Conservation (phyloP, 2,329 filamentous ascomycete species). For the Pseudocercospora eumusae region DNA sequence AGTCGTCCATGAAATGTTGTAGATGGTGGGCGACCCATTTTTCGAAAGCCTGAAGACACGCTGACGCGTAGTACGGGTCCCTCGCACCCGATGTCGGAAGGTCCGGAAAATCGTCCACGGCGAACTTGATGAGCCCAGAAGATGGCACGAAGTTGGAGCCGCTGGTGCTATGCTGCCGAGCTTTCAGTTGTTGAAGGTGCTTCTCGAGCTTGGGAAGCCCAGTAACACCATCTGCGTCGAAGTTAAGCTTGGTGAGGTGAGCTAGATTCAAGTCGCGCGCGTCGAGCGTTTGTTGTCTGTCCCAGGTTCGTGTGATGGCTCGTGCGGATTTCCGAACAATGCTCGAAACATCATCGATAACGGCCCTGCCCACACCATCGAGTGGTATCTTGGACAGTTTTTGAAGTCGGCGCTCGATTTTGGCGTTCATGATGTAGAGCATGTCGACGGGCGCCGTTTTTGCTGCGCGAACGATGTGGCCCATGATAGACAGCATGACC, state of each 20-base stretch:
- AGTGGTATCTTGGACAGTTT: conserved; percentile 23
- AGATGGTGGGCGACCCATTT: conserved; percentile 12
- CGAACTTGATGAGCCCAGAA: conserved; percentile 11
- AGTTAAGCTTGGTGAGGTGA: conserved; percentile 4
- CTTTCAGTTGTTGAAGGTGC: neutral
- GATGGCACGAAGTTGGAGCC: neutral
- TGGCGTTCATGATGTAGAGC: conserved; percentile 30
- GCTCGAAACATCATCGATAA: neutral
- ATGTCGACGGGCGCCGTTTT: conserved; percentile 14
- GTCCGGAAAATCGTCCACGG: conserved; percentile 17
- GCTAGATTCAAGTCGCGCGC: conserved; percentile 17
- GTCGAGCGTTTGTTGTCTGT: conserved; percentile 5
- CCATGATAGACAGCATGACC: conserved; percentile 53
- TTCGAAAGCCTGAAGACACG: conserved; percentile 17
- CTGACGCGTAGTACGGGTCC: conserved; percentile 1
- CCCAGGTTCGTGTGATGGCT: neutral
- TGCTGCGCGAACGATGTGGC: conserved; percentile 46
- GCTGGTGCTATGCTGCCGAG: neutral
- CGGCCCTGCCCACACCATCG: neutral
- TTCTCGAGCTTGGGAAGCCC: neutral
- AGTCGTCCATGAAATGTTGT: neutral
- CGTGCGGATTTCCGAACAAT: neutral
- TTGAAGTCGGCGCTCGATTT: conserved; percentile 30
- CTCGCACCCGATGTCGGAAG: conserved; percentile 11
- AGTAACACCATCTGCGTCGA: neutral